Evolutionary conservation across 768 basidiomycete genomes (phyloP).

Genomic region (Galerina sulciceps): DNA sequence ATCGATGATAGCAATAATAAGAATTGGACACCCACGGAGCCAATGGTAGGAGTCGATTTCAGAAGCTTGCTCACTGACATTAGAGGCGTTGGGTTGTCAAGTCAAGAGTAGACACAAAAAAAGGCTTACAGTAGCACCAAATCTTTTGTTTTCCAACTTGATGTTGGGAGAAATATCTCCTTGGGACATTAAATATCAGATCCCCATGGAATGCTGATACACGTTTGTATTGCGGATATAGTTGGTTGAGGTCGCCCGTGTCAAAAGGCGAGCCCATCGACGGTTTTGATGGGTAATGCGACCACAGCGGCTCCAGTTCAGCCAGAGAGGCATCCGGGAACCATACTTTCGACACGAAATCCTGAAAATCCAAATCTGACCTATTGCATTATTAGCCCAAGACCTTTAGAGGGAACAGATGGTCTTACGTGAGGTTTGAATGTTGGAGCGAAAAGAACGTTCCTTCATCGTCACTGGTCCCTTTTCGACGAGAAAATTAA

Average conservation of each 20-base stretch:
- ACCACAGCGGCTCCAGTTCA: constrained; percentile 10
- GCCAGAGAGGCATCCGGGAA: constrained; percentile 17
- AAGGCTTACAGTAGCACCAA: constrained; percentile 44
- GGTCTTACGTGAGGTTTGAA: constrained; percentile 43
- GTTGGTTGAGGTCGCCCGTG: constrained; percentile 6
- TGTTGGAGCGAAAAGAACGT: constrained; percentile 48
- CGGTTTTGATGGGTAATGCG: constrained; percentile 6
- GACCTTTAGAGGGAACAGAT: not conserved
- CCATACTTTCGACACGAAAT: constrained; percentile 20
- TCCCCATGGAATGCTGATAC: constrained; percentile 55
- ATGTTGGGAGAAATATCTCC: constrained; percentile 48
- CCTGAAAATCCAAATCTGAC: constrained; percentile 14
- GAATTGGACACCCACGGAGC: not conserved
- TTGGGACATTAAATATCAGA: constrained; percentile 49
- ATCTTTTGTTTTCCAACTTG: constrained; percentile 42
- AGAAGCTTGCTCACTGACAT: constrained; percentile 3
- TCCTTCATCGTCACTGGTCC: constrained; percentile 49
- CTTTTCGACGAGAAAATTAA: constrained; percentile 20
- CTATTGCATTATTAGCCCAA: not conserved
- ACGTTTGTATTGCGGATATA: constrained; percentile 46
- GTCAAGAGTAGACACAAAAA: not conserved
- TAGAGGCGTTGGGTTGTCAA: not conserved
- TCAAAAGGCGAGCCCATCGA: constrained; percentile 13
- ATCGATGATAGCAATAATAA: not conserved
- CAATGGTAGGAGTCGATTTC: not conserved